Evolutionary conservation across 352 stramenopile genomes (phyloP).

Genomic region (Globisporangium lucens): DNA sequence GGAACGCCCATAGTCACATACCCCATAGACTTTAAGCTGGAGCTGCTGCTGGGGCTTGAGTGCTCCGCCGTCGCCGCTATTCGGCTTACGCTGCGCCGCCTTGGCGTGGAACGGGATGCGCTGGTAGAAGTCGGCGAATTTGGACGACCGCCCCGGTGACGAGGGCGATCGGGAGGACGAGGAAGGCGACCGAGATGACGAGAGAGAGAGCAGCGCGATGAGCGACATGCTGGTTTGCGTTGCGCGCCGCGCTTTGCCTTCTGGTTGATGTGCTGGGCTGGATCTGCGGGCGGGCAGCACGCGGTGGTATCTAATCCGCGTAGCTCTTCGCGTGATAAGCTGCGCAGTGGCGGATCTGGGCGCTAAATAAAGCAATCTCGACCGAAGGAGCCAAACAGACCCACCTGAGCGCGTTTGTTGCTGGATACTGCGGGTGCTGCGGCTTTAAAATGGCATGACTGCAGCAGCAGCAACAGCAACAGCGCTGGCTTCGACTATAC

Average conservation of each 20-base stretch:
- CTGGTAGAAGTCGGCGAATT: slow-evolving; percentile 13
- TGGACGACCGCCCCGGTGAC: background rate
- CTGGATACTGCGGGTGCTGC: background rate
- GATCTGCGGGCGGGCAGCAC: background rate
- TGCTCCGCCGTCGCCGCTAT: background rate
- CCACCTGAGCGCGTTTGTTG: background rate
- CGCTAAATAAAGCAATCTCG: background rate
- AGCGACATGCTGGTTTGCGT: slow-evolving; percentile 8
- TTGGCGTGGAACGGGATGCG: slow-evolving; percentile 7
- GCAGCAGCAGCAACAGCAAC: background rate
- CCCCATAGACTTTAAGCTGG: slow-evolving; percentile 9
- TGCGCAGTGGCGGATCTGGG: background rate
- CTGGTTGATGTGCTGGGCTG: background rate
- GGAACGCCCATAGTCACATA: background rate
- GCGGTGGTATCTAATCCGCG: background rate
- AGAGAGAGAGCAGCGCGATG: slow-evolving; percentile 18
- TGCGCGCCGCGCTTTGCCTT: background rate
- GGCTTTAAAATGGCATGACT: background rate
- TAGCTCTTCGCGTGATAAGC: background rate
- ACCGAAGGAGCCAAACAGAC: background rate
- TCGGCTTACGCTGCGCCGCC: slow-evolving; percentile 7
- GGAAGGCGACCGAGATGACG: background rate
- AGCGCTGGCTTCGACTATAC: background rate
- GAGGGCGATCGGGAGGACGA: background rate
- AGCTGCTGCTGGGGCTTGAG: slow-evolving; percentile 12